These are phyloP conservation scores for Annulohypoxylon nitens DNA, from an alignment of 495 filamentous ascomycete genomes.

Conservation along the genomic window DNA sequence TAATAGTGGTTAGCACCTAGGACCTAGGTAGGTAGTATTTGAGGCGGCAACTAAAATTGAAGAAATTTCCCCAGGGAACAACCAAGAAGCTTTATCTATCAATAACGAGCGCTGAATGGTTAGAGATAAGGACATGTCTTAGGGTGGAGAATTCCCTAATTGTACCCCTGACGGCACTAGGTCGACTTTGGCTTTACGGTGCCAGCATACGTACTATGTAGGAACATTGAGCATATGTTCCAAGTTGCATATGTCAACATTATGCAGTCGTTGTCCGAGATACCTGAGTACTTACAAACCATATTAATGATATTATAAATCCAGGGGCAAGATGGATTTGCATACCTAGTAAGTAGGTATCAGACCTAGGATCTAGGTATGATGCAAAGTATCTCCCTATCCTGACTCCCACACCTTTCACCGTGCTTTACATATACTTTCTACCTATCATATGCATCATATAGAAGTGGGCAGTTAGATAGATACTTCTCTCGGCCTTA, in stretches of 20 bases:
- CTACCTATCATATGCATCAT: neutral
- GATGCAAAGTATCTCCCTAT: neutral
- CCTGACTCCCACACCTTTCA: neutral
- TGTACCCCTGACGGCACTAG: slow-evolving; percentile 18
- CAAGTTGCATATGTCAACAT: no score
- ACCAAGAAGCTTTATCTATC: neutral
- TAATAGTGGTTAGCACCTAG: no score
- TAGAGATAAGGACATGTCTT: slow-evolving; percentile 34
- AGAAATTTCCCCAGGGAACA: slow-evolving; percentile 8
- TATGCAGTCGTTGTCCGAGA: no score
- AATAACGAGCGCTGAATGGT: slow-evolving; percentile 33
- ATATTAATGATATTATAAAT: neutral
- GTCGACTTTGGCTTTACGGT: slow-evolving; percentile 12
- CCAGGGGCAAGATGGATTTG: no score
- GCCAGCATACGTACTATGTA: neutral
- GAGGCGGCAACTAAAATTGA: slow-evolving; percentile 21
- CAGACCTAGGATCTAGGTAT: neutral
- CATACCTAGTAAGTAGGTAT: no score
- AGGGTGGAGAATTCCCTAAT: slow-evolving; percentile 22
- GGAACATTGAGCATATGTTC: no score
- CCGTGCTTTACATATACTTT: neutral
- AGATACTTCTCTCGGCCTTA: neutral
- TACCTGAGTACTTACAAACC: neutral
- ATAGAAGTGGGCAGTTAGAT: neutral
- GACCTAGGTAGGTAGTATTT: neutral